phyloP scores from a whole-genome alignment of 1,284 basidiomycete species.

The Thelephora terrestris region DNA sequence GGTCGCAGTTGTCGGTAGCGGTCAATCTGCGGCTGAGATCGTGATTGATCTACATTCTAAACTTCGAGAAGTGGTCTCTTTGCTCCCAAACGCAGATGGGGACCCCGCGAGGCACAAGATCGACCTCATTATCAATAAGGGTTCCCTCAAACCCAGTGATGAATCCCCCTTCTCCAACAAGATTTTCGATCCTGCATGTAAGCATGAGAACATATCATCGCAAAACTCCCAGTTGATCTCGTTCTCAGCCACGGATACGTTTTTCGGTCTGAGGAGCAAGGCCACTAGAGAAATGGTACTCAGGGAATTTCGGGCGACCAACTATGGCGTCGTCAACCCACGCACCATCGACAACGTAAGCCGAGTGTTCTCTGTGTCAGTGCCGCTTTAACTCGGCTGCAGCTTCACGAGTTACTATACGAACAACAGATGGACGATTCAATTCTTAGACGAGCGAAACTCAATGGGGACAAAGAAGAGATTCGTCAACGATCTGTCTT shows the following conservation, averaged over 20 bases:
- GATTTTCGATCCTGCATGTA: slow-evolving; percentile 45
- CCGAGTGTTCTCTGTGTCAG: not conserved
- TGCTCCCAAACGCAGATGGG: slow-evolving; percentile 4
- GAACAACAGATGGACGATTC: slow-evolving; percentile 40
- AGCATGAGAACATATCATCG: slow-evolving; percentile 12
- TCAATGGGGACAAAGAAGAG: slow-evolving; percentile 5
- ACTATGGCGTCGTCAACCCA: slow-evolving; percentile 49
- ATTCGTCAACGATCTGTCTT: slow-evolving; percentile 27
- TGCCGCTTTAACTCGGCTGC: slow-evolving; percentile 1
- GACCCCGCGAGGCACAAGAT: slow-evolving; percentile 29
- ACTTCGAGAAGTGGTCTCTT: slow-evolving; percentile 12
- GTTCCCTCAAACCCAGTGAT: slow-evolving; percentile 44
- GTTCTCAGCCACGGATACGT: slow-evolving; percentile 28
- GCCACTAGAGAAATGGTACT: slow-evolving; percentile 27
- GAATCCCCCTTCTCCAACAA: slow-evolving; percentile 51
- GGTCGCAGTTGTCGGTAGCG: slow-evolving; percentile 44
- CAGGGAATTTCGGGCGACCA: slow-evolving; percentile 40
- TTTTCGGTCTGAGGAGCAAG: slow-evolving; percentile 30
- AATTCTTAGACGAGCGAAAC: slow-evolving; percentile 26
- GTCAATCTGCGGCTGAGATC: slow-evolving; percentile 47
- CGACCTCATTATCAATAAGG: slow-evolving; percentile 46
- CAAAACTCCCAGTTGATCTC: slow-evolving; percentile 4
- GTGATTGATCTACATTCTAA: slow-evolving; percentile 39
- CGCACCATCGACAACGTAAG: slow-evolving; percentile 33
- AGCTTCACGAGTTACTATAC: slow-evolving; percentile 47